A percentile compares a stretch with the other conserved stretches of the same genome.
phyloP scores from a whole-genome alignment of 352 stramenopile genomes.

The Phytophthora vignae region DNA sequence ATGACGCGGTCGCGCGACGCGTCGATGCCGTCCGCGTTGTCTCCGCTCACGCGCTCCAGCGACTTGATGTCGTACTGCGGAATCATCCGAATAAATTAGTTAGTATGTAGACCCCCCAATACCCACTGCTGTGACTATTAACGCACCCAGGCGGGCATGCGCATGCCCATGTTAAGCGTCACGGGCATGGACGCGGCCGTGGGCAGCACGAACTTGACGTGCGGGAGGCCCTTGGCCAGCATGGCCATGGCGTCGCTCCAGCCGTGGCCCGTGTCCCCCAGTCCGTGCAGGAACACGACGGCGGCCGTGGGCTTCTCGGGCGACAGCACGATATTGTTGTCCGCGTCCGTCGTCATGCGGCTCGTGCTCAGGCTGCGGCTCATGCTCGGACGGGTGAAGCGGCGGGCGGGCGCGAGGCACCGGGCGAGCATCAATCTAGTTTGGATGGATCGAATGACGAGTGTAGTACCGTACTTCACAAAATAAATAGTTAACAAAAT shows the following conservation, averaged over 20 bases:
- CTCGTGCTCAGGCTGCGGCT: constrained; percentile 21
- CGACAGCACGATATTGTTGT: constrained; percentile 48
- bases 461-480: no score
- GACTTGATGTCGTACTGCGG: constrained; percentile 94
- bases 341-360: constrained; percentile 40
- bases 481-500: no score
- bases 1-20: constrained; percentile 74
- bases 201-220: constrained; percentile 84
- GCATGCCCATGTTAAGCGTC: constrained; percentile 95
- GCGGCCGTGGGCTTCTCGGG: constrained; percentile 42
- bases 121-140: no score
- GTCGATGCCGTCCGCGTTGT: constrained; percentile 92
- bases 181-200: constrained; percentile 91
- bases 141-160: constrained; percentile 92
- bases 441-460: neutral
- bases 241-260: constrained; percentile 76
- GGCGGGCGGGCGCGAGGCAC: neutral
- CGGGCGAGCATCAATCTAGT: neutral
- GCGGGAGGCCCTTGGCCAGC: constrained; percentile 61
- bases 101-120: no score
- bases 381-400: neutral
- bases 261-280: constrained; percentile 93
- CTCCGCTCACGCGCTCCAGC: constrained; percentile 85
- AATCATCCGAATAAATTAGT: no score
- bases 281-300: constrained; percentile 88